Conservation (phyloP, 2,329 filamentous ascomycete genomes). For the Talaromyces sp. region DNA sequence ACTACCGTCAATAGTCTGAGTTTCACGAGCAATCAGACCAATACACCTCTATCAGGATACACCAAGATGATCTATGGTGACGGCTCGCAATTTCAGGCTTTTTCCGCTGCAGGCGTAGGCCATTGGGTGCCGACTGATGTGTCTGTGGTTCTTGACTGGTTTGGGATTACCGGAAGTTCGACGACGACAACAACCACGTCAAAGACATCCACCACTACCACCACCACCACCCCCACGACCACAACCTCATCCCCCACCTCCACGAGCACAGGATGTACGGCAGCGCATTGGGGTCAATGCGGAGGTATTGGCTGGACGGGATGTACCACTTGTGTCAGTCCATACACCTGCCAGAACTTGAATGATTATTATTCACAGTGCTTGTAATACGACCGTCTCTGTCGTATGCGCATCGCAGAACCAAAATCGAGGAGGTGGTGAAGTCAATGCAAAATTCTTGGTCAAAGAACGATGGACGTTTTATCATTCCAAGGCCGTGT, state of each 20-base stretch:
- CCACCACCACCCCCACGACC: background rate
- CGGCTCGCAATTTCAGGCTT: slow-evolving; percentile 3
- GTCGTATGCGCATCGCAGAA: background rate
- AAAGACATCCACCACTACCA: background rate
- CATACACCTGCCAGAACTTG: slow-evolving; percentile 7
- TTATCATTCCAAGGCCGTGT: background rate
- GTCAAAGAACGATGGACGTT: background rate
- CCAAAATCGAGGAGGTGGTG: background rate
- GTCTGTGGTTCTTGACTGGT: slow-evolving; percentile 7
- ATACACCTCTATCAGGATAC: background rate
- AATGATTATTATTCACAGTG: slow-evolving; percentile 14
- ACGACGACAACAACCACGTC: background rate
- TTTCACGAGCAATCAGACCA: background rate
- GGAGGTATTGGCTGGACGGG: slow-evolving; percentile 1
- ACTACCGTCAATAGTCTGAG: slow-evolving; percentile 6
- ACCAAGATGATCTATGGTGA: slow-evolving; percentile 9
- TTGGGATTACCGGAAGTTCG: slow-evolving; percentile 2
- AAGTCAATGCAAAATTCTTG: background rate
- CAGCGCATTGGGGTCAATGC: background rate
- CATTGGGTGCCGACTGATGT: slow-evolving; percentile 8
- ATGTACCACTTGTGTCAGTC: background rate
- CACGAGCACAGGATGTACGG: background rate
- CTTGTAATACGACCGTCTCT: background rate
- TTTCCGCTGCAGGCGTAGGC: slow-evolving; percentile 4
- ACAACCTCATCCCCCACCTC: background rate